Percentiles rank a stretch among this genome's conserved stretches.
These are phyloP conservation scores for Erythrophleum fordii DNA, from an alignment of 306 rosid species.

Conservation along the genomic window DNA sequence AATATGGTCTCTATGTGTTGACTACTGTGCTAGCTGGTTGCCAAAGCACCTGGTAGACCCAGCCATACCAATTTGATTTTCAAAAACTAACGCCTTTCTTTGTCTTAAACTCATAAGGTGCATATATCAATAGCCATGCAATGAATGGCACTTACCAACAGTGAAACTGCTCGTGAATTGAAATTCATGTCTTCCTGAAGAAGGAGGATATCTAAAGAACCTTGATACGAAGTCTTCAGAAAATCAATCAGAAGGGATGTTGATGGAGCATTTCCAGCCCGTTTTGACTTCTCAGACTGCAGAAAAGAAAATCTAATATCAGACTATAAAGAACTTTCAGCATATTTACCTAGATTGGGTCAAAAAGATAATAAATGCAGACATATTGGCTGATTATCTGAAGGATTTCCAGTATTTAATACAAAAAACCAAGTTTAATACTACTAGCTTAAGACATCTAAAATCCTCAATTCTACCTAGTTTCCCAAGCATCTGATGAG, in stretches of 20 bases:
- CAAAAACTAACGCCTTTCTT: neutral
- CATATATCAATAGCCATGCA: constrained; percentile 9
- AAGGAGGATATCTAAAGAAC: constrained; percentile 72
- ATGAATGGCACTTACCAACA: constrained; percentile 56
- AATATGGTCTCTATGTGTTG: constrained; percentile 18
- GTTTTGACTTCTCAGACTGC: constrained; percentile 90
- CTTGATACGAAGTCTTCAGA: constrained; percentile 67
- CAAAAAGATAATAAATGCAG: constrained; percentile 23
- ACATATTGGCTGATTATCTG: constrained; percentile 27
- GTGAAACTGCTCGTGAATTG: constrained; percentile 71
- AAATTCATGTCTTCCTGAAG: constrained; percentile 85
- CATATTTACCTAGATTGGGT: constrained; percentile 17
- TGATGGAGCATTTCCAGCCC: constrained; percentile 80
- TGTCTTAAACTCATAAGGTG: constrained; percentile 16
- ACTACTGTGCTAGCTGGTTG: constrained; percentile 5
- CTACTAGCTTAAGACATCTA: neutral
- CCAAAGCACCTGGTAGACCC: constrained; percentile 14
- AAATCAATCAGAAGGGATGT: constrained; percentile 70
- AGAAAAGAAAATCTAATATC: constrained; percentile 27
- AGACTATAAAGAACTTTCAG: constrained; percentile 1
- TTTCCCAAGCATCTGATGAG: constrained; percentile 2
- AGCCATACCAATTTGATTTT: constrained; percentile 20
- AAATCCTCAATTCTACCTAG: constrained; percentile 7
- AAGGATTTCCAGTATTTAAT: constrained; percentile 6
- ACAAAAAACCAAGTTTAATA: constrained; percentile 33